Conservation (phyloP, 1,284 basidiomycete species). For the Puccinia novopanici region DNA sequence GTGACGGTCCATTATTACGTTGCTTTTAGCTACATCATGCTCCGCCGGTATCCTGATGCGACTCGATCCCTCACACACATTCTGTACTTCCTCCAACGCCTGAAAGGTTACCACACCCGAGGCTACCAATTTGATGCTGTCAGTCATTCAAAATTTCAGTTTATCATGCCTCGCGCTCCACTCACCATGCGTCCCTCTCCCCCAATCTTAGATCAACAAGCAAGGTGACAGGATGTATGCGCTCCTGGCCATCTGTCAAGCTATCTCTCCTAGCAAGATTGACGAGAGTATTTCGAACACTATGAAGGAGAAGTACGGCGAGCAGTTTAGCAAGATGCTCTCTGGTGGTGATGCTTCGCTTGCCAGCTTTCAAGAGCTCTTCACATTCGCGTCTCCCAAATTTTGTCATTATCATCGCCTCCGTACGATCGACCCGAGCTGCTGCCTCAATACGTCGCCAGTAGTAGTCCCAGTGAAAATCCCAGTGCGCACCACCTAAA, state of each 20-base stretch:
- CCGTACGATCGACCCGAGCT: slow-evolving; percentile 82
- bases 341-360: slow-evolving; percentile 77
- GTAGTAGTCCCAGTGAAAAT: slow-evolving; percentile 64
- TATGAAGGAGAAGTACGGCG: slow-evolving; percentile 88
- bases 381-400: slow-evolving; percentile 90
- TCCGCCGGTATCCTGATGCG: slow-evolving; percentile 90
- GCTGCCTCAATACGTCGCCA: slow-evolving; percentile 66
- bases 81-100: slow-evolving; percentile 74
- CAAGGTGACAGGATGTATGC: slow-evolving; percentile 97
- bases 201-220: slow-evolving; percentile 76
- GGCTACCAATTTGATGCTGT: slow-evolving; percentile 96
- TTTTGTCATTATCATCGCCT: slow-evolving; percentile 83
- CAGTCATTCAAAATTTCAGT: slow-evolving; percentile 52
- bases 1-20: slow-evolving; percentile 94
- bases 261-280: slow-evolving; percentile 79
- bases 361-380: slow-evolving; percentile 87
- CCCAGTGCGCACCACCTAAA: slow-evolving; percentile 79
- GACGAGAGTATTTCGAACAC: slow-evolving; percentile 93
- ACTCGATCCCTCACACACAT: slow-evolving; percentile 89
- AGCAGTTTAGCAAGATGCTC: slow-evolving; percentile 81
- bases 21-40: slow-evolving; percentile 93
- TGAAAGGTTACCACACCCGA: slow-evolving; percentile 75
- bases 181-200: slow-evolving; percentile 25
- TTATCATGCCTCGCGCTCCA: background rate
- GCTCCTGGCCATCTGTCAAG: slow-evolving; percentile 87